phyloP scores from a whole-genome alignment of 257 asterid genomes.

The Solanum virginianum region DNA sequence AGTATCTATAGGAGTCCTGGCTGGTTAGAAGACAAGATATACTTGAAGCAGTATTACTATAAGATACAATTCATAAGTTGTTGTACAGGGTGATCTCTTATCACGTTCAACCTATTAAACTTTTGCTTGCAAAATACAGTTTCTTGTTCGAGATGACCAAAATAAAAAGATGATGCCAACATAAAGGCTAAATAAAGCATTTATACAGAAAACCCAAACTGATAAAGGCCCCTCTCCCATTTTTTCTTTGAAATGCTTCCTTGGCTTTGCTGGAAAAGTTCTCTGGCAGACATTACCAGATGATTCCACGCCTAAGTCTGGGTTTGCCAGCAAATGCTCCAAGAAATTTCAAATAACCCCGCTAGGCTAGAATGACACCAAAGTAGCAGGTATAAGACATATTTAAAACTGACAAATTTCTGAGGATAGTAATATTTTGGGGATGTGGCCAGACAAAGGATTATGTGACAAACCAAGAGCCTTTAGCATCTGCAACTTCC shows the following conservation, averaged over 20 bases:
- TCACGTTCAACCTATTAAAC: too few relatives aligned
- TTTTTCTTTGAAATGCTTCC: slow-evolving; percentile 20
- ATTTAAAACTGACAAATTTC: slow-evolving; percentile 36
- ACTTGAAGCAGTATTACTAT: too few relatives aligned
- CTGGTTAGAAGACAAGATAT: too few relatives aligned
- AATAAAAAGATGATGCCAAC: too few relatives aligned
- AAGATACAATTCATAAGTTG: too few relatives aligned
- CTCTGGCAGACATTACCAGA: slow-evolving; percentile 31
- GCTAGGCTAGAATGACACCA: slow-evolving; percentile 42
- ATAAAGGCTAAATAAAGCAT: too few relatives aligned
- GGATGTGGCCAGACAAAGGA: slow-evolving; percentile 51
- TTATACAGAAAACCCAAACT: too few relatives aligned
- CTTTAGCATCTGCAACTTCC: slow-evolving; percentile 54
- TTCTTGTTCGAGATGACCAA: too few relatives aligned
- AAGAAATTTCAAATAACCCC: slow-evolving; percentile 56
- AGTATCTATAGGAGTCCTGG: too few relatives aligned
- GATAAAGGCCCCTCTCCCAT: too few relatives aligned
- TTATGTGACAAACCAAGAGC: slow-evolving; percentile 68
- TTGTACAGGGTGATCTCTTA: too few relatives aligned
- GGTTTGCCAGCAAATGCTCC: slow-evolving; percentile 89
- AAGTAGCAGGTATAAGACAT: slow-evolving; percentile 49
- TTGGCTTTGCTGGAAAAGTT: slow-evolving; percentile 15
- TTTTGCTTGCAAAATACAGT: too few relatives aligned
- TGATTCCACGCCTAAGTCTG: slow-evolving; percentile 49
- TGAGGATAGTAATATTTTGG: slow-evolving; percentile 41